Percentiles rank a stretch among this genome's conserved stretches.
These are phyloP conservation scores for Vanderwaltozyma tropicalis DNA, from an alignment of 805 yeast species.

Conservation along the genomic window DNA sequence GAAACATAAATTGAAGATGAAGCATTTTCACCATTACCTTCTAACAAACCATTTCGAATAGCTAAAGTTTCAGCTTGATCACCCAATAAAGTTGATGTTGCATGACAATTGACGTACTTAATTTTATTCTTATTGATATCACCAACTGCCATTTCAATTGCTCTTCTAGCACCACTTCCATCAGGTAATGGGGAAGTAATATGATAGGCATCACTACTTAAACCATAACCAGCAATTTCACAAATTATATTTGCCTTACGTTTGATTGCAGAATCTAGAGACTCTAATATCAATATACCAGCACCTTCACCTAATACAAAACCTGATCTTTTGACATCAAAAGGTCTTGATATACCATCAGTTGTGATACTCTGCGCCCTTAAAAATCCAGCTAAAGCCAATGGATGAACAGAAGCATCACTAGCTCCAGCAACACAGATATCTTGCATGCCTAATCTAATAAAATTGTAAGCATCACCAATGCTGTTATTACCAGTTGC, in stretches of 20 bases:
- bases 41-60: constrained; percentile 33
- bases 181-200: constrained; percentile 80
- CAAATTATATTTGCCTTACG: constrained; percentile 59
- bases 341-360: constrained; percentile 67
- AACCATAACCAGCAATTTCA: constrained; percentile 79
- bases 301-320: constrained; percentile 92
- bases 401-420: constrained; percentile 78
- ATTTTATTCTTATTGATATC: constrained; percentile 39
- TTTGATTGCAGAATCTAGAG: constrained; percentile 64
- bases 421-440: constrained; percentile 92
- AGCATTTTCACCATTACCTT: constrained; percentile 7
- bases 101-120: constrained; percentile 89
- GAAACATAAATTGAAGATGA: constrained; percentile 40
- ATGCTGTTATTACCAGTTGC: constrained; percentile 92
- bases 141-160: constrained; percentile 69
- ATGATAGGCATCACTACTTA: constrained; percentile 85
- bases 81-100: constrained; percentile 85
- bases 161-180: constrained; percentile 75
- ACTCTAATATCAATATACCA: constrained; percentile 71
- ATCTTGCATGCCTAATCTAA: constrained; percentile 68
- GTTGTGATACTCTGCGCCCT: constrained; percentile 75
- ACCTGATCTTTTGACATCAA: constrained; percentile 69
- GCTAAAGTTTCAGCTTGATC: constrained; percentile 83
- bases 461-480: constrained; percentile 84
- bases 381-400: constrained; percentile 83